Evolutionary conservation across 2,329 filamentous ascomycete genomes (phyloP), one percentile per base, ranked within the genome.

Genomic region (Cercospora sp.): DNA sequence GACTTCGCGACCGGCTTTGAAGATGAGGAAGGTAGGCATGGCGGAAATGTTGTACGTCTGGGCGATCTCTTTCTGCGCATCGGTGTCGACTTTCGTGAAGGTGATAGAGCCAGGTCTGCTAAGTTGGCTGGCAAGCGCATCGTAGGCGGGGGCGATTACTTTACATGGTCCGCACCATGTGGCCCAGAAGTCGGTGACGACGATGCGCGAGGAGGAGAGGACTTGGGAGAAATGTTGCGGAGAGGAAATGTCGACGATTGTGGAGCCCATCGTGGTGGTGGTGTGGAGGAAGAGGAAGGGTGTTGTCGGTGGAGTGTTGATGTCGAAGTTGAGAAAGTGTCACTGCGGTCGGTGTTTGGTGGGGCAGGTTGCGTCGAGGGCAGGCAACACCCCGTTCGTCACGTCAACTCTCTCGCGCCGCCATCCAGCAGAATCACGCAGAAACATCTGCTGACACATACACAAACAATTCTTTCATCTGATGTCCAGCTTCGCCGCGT

Each of bases 21-120:
- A 84, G 76, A 97, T 86, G 76, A 98, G 87, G 80, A 98, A 97
- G n/a, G 94, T 96, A 8, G 95, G 95, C 77, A 94, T 94, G 71
- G 87, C 87, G 20, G 88, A 89, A 76, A 98, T 85, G 71, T 84
- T 83, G 81, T 96, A 95, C 72, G 89, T 87, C 68, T 86, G 78
- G 16, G 91, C 88, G 70, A 98, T 87, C 42, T 92, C 88, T 75
- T 88, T 84, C 78, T 95, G 91, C 61, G 85, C 80, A 73, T 97
- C 93, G 69, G 88, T 90, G 83, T 98, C 90, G 82, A 97, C 86
- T 83, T 95, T 97, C 78, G 89, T 88, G 79, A 98, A 97, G 36
- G 90, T 91, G 74, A 97, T 89, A 72, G 86, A 83, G 73, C 89
- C 88, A 16, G 90, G 87, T 62, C 89, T 87, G 18, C 92, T 91